Evolutionary conservation across 2,329 filamentous ascomycete genomes (phyloP), one percentile per base, ranked within the genome.

Genomic region (Hypoxylon sp.): DNA sequence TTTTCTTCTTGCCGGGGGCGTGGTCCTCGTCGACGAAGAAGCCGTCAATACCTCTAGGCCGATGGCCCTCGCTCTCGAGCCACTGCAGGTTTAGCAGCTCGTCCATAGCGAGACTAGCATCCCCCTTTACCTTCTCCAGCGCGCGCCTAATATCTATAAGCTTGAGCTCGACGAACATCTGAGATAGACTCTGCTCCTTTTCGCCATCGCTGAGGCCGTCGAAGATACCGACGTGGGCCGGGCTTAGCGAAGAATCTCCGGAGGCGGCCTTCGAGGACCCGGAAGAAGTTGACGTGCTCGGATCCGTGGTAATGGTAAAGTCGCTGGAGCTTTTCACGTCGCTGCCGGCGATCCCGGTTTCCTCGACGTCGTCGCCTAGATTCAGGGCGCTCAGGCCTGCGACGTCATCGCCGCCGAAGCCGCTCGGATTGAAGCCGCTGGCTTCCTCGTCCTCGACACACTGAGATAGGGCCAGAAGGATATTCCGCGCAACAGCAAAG

Each of bases 61-160:
- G 81, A 56, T 86, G 81, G 0, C 85, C 85, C 0, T 82, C 84
- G 59, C 93, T 87, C 60, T 92, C 87, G 4, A 97, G 88, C 72
- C 90, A 93, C 19, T 91, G 87, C 13, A 92, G 83, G 68, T 91
- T 96, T 30, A 97, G 84, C 11, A 98, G 80, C 61, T 93, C 88
- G 70, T 97, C 93, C 65, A 96, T 88, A 1, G 92, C 87, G 13
- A 83, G 82, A 60, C 89, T 86, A 39, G 91, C 85, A 68, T 92
- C 87, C 0, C 89, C 87, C 10, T 85, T 82, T 28, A 83, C 86
- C 71, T 92, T 91, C 68, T 86, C 87, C 52, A 97, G 78, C 0
- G 88, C 86, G 65, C 89, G 85, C 43, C 81, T 80, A 26, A 97
- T 83, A 43, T 91, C 89, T 49, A 88, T 86, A 0, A 80, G 79